Evolutionary conservation across 257 asterid genomes (phyloP), one percentile per base, ranked within the genome.

Genomic region (Nyctanthes arbortristis): DNA sequence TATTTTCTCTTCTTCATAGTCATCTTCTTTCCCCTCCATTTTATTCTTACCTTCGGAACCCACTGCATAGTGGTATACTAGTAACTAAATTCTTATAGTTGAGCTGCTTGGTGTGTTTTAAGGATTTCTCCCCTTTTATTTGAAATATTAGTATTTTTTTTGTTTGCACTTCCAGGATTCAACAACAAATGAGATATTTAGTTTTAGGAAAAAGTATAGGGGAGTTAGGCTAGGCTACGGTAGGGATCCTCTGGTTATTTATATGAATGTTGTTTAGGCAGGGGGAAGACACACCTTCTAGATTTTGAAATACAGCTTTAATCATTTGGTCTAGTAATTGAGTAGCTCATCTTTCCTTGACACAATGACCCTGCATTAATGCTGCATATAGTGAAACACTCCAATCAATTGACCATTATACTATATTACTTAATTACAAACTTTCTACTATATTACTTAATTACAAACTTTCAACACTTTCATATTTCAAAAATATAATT

Each of bases 1-100:
- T 12, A 47, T 20, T 40, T 16, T 49, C 62, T 68, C 43, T 43
- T 18, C 68, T n/a, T n/a, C n/a, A n/a, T n/a, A n/a, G n/a, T n/a
- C n/a, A n/a, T n/a, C n/a, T n/a, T n/a, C n/a, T n/a, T n/a, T n/a
- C n/a, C n/a, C n/a, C n/a, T n/a, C n/a, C n/a, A n/a, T n/a, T n/a
- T n/a, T n/a, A n/a, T n/a, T n/a, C n/a, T n/a, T n/a, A n/a, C n/a
- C n/a, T n/a, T n/a, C n/a, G n/a, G n/a, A n/a, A n/a, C n/a, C n/a
- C n/a, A n/a, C n/a, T n/a, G n/a, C n/a, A n/a, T n/a, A n/a, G n/a
- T n/a, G n/a, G n/a, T n/a, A 39, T 65, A 33, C 18, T 58, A 61
- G 54, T 60, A 49, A 36, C 22, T 30, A 9, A 5, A 16, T 33
- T 66, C 59, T 43, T 49, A 22, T n/a, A 36, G 13, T 54, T 66